phyloP scores from a whole-genome alignment of 306 rosid genomes.

The Cicer bijugum region DNA sequence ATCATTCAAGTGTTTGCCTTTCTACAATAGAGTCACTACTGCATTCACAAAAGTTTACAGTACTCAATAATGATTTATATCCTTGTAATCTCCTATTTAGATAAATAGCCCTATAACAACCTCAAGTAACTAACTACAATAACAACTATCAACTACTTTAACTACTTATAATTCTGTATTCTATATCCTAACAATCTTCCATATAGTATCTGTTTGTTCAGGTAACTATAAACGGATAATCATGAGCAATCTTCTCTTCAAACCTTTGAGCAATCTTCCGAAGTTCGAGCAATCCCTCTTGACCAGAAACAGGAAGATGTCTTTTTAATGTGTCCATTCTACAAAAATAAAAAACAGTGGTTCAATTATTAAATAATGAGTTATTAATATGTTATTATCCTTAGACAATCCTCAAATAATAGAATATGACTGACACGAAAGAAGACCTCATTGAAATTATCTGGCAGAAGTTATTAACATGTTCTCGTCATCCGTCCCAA shows the following conservation, averaged over 20 bases:
- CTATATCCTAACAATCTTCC: not conserved
- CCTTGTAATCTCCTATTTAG: no score
- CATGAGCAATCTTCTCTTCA: conserved; percentile 70
- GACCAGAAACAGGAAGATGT: conserved; percentile 74
- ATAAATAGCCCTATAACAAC: no score
- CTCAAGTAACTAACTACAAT: no score
- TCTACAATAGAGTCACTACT: no score
- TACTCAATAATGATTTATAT: no score
- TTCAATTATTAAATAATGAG: conserved; percentile 35
- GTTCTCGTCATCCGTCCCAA: not conserved
- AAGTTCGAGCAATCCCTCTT: conserved; percentile 78
- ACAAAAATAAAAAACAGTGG: conserved; percentile 34
- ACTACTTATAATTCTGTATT: no score
- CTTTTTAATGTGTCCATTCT: conserved; percentile 88
- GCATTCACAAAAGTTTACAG: no score
- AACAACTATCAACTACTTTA: no score
- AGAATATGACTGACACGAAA: conserved; percentile 10
- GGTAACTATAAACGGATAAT: conserved; percentile 16
- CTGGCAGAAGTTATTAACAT: not conserved
- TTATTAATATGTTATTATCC: conserved; percentile 9
- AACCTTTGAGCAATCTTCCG: conserved; percentile 78
- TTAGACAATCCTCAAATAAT: conserved; percentile 19
- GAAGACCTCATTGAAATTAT: not conserved
- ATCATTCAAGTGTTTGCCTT: no score
- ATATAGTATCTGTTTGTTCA: not conserved